Percentiles rank a stretch among this genome's conserved stretches.
phyloP scores from a whole-genome alignment of 2,329 filamentous ascomycete species.

The Elsinoe perseae region DNA sequence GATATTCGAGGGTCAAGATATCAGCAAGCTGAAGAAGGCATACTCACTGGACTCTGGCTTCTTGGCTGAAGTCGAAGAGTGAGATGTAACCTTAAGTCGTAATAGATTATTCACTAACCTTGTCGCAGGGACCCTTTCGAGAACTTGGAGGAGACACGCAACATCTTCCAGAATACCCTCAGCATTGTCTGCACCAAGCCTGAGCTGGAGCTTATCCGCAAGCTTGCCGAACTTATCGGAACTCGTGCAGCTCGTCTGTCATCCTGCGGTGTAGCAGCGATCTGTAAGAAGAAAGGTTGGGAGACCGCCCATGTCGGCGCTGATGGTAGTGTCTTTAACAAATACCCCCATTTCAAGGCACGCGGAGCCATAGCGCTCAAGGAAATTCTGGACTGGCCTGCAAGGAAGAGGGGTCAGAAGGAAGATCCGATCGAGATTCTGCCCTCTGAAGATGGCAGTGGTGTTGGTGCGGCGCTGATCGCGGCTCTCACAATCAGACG shows the following conservation, averaged over 20 bases:
- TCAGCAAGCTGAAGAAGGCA: conserved; percentile 69
- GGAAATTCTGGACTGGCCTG: conserved; percentile 92
- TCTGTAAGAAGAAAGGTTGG: conserved; percentile 93
- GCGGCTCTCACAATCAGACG: conserved; percentile 62
- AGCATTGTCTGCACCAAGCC: conserved; percentile 61
- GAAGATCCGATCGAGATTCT: conserved; percentile 73
- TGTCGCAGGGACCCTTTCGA: conserved; percentile 75
- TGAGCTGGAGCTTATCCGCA: conserved; percentile 83
- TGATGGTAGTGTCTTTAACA: conserved; percentile 97
- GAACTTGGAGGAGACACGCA: conserved; percentile 82
- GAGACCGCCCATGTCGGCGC: conserved; percentile 86
- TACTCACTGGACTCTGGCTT: conserved; percentile 92
- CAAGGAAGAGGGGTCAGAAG: conserved; percentile 61
- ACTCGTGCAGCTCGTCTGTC: conserved; percentile 89
- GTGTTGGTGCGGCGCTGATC: conserved; percentile 94
- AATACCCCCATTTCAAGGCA: conserved; percentile 95
- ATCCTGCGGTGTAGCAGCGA: conserved; percentile 88
- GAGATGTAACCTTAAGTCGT: conserved; percentile 15
- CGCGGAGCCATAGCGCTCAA: conserved; percentile 81
- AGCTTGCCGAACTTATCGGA: conserved; percentile 86
- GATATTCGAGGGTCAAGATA: conserved; percentile 80
- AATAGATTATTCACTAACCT: not conserved
- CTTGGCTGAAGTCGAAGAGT: conserved; percentile 80
- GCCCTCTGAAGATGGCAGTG: conserved; percentile 88
- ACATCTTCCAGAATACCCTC: conserved; percentile 72